Conservation (phyloP, 768 basidiomycete genomes). For the Kwoniella mangroviensis region DNA sequence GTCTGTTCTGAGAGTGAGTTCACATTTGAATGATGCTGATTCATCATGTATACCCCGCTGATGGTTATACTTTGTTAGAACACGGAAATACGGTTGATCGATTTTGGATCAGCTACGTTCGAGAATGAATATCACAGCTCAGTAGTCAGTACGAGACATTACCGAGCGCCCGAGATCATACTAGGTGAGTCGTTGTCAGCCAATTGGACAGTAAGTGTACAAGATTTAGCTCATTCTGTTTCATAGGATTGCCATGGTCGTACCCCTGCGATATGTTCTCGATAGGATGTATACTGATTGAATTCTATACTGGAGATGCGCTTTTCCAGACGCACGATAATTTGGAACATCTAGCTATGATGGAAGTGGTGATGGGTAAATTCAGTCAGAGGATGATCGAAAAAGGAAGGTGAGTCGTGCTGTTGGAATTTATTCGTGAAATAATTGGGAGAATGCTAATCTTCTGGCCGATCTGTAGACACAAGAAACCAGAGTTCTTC, state of each 20-base stretch:
- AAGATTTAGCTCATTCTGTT: conserved; percentile 8
- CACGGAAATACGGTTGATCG: conserved; percentile 93
- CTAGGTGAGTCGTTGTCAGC: conserved; percentile 66
- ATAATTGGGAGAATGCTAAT: conserved; percentile 12
- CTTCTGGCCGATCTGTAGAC: conserved; percentile 56
- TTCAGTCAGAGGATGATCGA: conserved; percentile 82
- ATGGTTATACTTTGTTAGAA: conserved; percentile 58
- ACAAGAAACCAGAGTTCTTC: conserved; percentile 90
- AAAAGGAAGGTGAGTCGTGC: conserved; percentile 46
- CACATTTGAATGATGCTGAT: too few species aligned
- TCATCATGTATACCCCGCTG: too few species aligned
- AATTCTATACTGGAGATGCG: conserved; percentile 96
- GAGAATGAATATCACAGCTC: conserved; percentile 97
- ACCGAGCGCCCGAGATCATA: conserved; percentile 98
- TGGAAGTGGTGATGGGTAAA: conserved; percentile 99
- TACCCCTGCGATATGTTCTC: conserved; percentile 99
- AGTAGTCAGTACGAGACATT: conserved; percentile 96
- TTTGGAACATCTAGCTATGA: conserved; percentile 98
- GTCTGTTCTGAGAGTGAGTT: conserved; percentile 65
- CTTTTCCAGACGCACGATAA: conserved; percentile 99
- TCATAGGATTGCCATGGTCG: conserved; percentile 90
- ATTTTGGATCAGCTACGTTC: conserved; percentile 98
- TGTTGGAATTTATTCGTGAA: background rate
- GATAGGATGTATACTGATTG: conserved; percentile 96
- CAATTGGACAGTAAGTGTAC: background rate